These are phyloP conservation scores for Clavispora carvajalis DNA, from an alignment of 805 yeast genomes.

Conservation along the genomic window DNA sequence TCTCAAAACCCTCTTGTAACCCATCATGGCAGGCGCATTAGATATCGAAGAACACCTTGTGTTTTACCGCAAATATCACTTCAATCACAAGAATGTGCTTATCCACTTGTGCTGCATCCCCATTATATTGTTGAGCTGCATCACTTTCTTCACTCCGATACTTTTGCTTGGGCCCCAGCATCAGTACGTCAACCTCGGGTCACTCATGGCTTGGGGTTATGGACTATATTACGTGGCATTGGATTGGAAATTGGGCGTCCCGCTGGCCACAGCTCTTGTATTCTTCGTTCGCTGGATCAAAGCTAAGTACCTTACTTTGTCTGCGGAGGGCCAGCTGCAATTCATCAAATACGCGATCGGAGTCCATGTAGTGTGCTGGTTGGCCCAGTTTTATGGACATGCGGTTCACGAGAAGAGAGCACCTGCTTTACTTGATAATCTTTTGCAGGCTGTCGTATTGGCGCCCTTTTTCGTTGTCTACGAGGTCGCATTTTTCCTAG, in stretches of 20 bases:
- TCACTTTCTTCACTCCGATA: slow-evolving; percentile 21
- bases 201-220: slow-evolving; percentile 41
- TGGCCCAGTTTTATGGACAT: slow-evolving; percentile 84
- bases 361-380: slow-evolving; percentile 61
- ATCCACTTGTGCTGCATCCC: slow-evolving; percentile 85
- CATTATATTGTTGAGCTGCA: slow-evolving; percentile 53
- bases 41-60: slow-evolving; percentile 35
- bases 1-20: background rate
- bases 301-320: slow-evolving; percentile 14
- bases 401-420: slow-evolving; percentile 73
- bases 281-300: slow-evolving; percentile 20
- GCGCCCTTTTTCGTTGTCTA: slow-evolving; percentile 89
- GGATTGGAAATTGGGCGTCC: slow-evolving; percentile 41
- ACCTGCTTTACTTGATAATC: slow-evolving; percentile 82
- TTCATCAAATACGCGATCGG: slow-evolving; percentile 25
- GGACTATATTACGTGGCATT: slow-evolving; percentile 54
- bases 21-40: slow-evolving; percentile 27
- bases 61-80: slow-evolving; percentile 28
- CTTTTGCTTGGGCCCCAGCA: slow-evolving; percentile 8
- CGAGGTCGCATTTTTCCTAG: slow-evolving; percentile 68
- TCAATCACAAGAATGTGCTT: slow-evolving; percentile 54
- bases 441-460: slow-evolving; percentile 77
- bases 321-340: slow-evolving; percentile 12
- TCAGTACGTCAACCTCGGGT: slow-evolving; percentile 43
- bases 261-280: slow-evolving; percentile 21